These are phyloP conservation scores for Biscutella laevigata DNA, from an alignment of 441 rosid genomes.

Conservation along the genomic window DNA sequence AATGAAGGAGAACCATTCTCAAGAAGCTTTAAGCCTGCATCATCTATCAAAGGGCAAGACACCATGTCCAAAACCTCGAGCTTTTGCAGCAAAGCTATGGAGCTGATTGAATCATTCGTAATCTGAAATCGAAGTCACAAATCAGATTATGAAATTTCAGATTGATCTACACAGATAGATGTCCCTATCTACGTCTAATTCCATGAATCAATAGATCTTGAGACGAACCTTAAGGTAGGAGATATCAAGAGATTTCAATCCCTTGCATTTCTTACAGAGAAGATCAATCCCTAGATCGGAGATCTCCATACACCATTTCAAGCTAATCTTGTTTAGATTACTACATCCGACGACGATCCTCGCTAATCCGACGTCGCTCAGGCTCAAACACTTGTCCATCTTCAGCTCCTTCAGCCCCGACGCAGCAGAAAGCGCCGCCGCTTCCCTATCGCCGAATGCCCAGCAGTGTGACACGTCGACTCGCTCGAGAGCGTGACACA, in stretches of 20 bases:
- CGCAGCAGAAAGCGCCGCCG: conserved; percentile 58
- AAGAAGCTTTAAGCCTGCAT: conserved; percentile 52
- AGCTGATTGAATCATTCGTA: conserved; percentile 54
- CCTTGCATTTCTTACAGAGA: conserved; percentile 61
- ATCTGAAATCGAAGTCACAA: conserved; percentile 39
- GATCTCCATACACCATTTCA: conserved; percentile 94
- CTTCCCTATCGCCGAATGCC: conserved; percentile 69
- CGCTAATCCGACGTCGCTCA: conserved; percentile 80
- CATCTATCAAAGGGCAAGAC: conserved; percentile 54
- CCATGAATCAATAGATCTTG: background rate
- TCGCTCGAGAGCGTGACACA: conserved; percentile 47
- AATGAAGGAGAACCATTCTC: conserved; percentile 58
- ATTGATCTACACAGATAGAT: background rate
- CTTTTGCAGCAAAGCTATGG: conserved; percentile 50
- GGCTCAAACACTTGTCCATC: conserved; percentile 66
- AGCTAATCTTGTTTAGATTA: conserved; percentile 54
- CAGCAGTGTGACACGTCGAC: conserved; percentile 71
- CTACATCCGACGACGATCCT: conserved; percentile 68
- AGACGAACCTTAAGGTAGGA: conserved; percentile 74
- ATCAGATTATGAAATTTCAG: background rate
- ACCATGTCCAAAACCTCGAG: conserved; percentile 58
- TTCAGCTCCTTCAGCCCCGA: conserved; percentile 50
- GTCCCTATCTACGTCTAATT: background rate
- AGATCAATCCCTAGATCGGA: conserved; percentile 73
- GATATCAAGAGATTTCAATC: conserved; percentile 56